Conservation (phyloP, 2,329 filamentous ascomycete genomes). For the Diaporthe caulivora region DNA sequence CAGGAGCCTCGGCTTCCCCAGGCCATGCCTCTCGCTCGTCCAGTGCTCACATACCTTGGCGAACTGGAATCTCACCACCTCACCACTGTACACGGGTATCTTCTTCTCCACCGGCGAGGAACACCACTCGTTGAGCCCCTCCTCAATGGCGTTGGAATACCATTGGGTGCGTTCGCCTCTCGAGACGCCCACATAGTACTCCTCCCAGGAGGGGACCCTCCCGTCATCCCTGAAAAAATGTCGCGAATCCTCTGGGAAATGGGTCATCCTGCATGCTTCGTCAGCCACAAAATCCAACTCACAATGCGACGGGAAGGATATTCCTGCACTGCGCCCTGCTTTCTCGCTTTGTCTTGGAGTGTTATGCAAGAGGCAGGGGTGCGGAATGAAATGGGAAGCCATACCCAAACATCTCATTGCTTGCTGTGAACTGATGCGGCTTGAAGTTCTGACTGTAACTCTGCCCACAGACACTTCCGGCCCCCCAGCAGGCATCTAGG, state of each 20-base stretch:
- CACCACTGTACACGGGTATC: slow-evolving; percentile 69
- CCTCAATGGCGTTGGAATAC: slow-evolving; percentile 58
- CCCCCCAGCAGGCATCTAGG: slow-evolving; percentile 93
- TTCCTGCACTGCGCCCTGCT: background rate
- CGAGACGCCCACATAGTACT: slow-evolving; percentile 78
- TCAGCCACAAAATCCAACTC: background rate
- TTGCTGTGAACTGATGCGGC: slow-evolving; percentile 68
- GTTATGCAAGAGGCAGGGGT: background rate
- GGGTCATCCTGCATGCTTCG: slow-evolving; percentile 56
- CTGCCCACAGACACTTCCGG: slow-evolving; percentile 73
- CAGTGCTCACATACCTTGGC: slow-evolving; percentile 85
- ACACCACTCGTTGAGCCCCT: slow-evolving; percentile 67
- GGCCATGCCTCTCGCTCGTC: slow-evolving; percentile 77
- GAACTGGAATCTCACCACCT: slow-evolving; percentile 82
- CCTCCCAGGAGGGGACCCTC: slow-evolving; percentile 78
- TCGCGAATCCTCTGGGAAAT: slow-evolving; percentile 78
- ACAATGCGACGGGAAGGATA: background rate
- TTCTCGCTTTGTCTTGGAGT: no score
- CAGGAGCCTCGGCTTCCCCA: slow-evolving; percentile 77
- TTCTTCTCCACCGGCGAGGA: slow-evolving; percentile 72
- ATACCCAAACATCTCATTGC: slow-evolving; percentile 84
- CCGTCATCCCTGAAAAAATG: slow-evolving; percentile 84
- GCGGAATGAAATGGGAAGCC: no score
- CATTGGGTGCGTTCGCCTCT: slow-evolving; percentile 61
- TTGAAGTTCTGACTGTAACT: slow-evolving; percentile 78